These are phyloP conservation scores for Tricholoma flavovirens DNA, from an alignment of 768 basidiomycete genomes.

Conservation along the genomic window DNA sequence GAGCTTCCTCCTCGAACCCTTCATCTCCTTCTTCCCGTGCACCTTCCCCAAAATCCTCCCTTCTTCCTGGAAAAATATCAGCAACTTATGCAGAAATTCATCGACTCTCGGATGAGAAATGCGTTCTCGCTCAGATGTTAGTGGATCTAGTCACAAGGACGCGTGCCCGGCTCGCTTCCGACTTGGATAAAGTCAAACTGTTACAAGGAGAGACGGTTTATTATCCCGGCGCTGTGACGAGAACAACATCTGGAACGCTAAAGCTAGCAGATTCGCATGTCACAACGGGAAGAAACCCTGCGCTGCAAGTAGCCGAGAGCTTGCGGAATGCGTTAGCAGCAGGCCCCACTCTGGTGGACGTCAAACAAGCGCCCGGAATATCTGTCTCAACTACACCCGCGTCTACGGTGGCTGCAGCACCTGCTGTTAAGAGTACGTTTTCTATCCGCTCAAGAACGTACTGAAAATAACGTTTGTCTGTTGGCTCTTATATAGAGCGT, in stretches of 20 bases:
- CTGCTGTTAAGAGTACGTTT: constrained; percentile 37
- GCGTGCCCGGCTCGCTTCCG: constrained; percentile 43
- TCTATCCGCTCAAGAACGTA: neutral
- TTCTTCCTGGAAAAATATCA: constrained; percentile 38
- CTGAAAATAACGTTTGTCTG: neutral
- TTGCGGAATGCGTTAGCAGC: constrained; percentile 33
- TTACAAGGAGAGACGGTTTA: constrained; percentile 43
- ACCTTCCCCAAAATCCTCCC: constrained; percentile 31
- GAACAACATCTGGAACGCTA: constrained; percentile 6
- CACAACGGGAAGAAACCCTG: constrained; percentile 20
- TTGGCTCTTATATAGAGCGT: constrained; percentile 27
- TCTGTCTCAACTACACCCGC: constrained; percentile 12
- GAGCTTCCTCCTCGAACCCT: constrained; percentile 21
- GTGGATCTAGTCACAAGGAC: constrained; percentile 44
- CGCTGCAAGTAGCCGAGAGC: constrained; percentile 37
- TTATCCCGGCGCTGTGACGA: constrained; percentile 17
- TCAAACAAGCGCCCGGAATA: constrained; percentile 18
- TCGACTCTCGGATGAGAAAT: constrained; percentile 41
- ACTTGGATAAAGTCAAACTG: constrained; percentile 40
- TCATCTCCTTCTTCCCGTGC: constrained; percentile 26
- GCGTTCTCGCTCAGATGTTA: constrained; percentile 39
- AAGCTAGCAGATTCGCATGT: neutral
- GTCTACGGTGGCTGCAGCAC: constrained; percentile 19
- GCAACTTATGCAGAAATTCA: constrained; percentile 42
- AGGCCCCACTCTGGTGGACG: constrained; percentile 25